Evolutionary conservation across 2,329 filamentous ascomycete genomes (phyloP).

Genomic region (Leptographium flavum): DNA sequence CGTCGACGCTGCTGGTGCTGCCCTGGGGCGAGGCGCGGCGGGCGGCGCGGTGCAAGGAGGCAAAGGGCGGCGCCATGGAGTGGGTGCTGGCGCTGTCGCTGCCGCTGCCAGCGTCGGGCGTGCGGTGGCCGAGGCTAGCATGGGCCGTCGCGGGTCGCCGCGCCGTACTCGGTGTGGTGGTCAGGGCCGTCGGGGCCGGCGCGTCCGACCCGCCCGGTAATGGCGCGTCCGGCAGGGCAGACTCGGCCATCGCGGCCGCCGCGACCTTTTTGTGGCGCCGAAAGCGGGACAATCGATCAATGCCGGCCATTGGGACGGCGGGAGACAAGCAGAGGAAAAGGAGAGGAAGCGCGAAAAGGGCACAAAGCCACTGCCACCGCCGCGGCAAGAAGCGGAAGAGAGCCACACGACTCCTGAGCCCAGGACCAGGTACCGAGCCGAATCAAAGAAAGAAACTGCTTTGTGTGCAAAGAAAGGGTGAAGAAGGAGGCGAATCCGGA

Average conservation of each 20-base stretch:
- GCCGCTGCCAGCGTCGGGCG: background rate
- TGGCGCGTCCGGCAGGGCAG: background rate
- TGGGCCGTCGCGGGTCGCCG: background rate
- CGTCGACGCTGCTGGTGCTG: slow-evolving; percentile 3
- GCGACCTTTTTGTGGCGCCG: slow-evolving; percentile 16
- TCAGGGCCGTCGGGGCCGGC: no score
- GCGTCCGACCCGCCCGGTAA: no score
- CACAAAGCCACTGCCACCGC: background rate
- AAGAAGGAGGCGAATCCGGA: background rate
- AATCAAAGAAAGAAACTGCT: background rate
- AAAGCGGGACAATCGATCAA: slow-evolving; percentile 19
- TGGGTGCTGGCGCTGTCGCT: background rate
- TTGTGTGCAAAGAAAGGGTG: background rate
- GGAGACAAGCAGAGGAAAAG: background rate
- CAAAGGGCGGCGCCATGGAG: background rate
- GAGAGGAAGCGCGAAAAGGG: background rate
- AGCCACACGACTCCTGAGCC: background rate
- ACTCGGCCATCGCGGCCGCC: slow-evolving; percentile 1
- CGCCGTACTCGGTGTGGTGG: background rate
- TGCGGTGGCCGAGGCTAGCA: background rate
- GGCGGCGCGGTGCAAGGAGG: background rate
- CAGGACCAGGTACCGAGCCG: no score
- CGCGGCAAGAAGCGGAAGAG: background rate
- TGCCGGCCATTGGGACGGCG: slow-evolving; percentile 5
- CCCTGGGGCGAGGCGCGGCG: slow-evolving; percentile 1